A percentile compares a stretch with the other conserved stretches of the same genome.
These are phyloP conservation scores for Yamadazyma diddensiae DNA, from an alignment of 1,139 yeast species.

Conservation along the genomic window DNA sequence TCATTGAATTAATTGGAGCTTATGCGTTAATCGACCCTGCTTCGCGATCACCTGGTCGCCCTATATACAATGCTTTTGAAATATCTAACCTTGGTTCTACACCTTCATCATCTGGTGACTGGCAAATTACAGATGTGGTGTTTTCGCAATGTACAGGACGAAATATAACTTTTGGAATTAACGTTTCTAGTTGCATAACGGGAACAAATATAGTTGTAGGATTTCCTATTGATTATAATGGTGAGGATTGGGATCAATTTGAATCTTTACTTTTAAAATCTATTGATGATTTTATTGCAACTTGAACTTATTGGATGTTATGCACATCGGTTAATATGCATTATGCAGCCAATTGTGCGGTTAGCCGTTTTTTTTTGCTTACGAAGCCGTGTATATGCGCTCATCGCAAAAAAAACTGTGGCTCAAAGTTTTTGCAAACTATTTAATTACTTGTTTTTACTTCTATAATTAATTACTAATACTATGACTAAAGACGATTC, in stretches of 20 bases:
- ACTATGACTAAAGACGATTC: slow-evolving; percentile 17
- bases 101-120: slow-evolving; percentile 10
- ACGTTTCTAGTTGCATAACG: slow-evolving; percentile 18
- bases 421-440: slow-evolving; percentile 1
- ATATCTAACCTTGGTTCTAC: slow-evolving; percentile 27
- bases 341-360: background rate
- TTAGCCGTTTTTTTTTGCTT: no score
- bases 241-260: background rate
- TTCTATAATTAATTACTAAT: background rate
- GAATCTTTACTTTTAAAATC: background rate
- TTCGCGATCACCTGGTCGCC: slow-evolving; percentile 9
- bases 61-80: slow-evolving; percentile 16
- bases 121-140: slow-evolving; percentile 20
- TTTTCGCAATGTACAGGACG: slow-evolving; percentile 28
- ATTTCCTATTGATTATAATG: background rate
- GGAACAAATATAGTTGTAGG: slow-evolving; percentile 21
- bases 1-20: slow-evolving; percentile 16
- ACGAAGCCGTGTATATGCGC: no score
- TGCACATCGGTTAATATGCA: no score
- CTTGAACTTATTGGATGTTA: no score
- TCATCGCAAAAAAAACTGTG: slow-evolving; percentile 6
- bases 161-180: slow-evolving; percentile 19
- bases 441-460: background rate
- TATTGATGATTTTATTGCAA: background rate
- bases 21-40: slow-evolving; percentile 12